phyloP scores from a whole-genome alignment of 805 yeast genomes.

The Myxozyma neotropica region DNA sequence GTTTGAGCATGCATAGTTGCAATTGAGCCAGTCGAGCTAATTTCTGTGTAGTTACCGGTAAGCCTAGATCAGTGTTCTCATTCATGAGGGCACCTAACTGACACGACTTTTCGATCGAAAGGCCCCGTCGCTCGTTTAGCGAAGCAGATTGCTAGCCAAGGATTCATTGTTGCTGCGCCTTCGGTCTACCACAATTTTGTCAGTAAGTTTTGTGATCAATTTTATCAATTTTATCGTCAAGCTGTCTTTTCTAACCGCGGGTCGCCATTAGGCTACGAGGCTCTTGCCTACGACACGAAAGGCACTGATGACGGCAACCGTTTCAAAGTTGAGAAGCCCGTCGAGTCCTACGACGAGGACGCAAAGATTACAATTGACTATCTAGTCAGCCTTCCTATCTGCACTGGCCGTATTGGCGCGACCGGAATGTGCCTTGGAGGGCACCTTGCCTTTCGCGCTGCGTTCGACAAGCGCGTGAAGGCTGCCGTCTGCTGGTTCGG shows the following conservation, averaged over 20 bases:
- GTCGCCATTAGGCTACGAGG: constrained; percentile 55
- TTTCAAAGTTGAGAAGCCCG: constrained; percentile 66
- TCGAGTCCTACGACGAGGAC: constrained; percentile 77
- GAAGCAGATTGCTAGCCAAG: constrained; percentile 75
- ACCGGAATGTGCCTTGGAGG: constrained; percentile 91
- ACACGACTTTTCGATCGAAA: constrained; percentile 39
- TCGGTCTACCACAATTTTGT: constrained; percentile 77
- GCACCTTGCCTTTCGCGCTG: constrained; percentile 72
- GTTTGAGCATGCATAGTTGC: background rate
- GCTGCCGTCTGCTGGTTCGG: constrained; percentile 79
- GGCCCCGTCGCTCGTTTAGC: constrained; percentile 83
- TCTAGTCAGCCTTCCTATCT: constrained; percentile 58
- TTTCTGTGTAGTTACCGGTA: constrained; percentile 14
- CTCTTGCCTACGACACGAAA: constrained; percentile 67
- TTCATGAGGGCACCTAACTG: background rate
- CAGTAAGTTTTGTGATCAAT: constrained; percentile 39
- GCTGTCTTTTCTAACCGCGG: too few relatives aligned
- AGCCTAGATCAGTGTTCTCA: background rate
- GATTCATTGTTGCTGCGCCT: constrained; percentile 78
- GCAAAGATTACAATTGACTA: constrained; percentile 64
- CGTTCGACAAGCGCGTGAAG: constrained; percentile 62
- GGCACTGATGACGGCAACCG: constrained; percentile 77
- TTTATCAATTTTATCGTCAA: too few relatives aligned
- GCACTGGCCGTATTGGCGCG: constrained; percentile 74
- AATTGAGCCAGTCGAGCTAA: background rate